These are phyloP conservation scores for Gastroboletus turbinatus DNA, from an alignment of 1,284 basidiomycete genomes.

Conservation along the genomic window DNA sequence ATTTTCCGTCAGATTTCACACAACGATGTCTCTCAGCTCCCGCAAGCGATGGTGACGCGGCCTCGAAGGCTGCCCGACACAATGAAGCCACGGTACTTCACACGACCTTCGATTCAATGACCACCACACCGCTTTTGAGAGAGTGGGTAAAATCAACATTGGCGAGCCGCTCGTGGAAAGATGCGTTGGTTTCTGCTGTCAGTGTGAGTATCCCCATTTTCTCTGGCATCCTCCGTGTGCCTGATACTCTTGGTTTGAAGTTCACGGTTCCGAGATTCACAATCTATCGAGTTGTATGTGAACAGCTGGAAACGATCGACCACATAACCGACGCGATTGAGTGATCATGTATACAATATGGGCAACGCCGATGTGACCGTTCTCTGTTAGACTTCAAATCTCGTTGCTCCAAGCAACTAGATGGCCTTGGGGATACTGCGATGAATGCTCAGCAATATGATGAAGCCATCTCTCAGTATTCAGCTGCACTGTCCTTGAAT, in stretches of 20 bases:
- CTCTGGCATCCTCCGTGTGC: accelerated
- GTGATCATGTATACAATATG: accelerated
- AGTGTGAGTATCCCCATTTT: neutral
- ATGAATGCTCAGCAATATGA: neutral
- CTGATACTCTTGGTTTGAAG: neutral
- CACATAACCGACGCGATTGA: too few relatives aligned
- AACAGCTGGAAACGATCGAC: too few relatives aligned
- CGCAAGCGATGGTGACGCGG: neutral
- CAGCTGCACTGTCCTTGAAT: neutral
- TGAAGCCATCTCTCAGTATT: neutral
- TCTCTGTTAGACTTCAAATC: neutral
- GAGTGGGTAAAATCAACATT: too few relatives aligned
- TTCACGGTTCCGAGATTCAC: neutral
- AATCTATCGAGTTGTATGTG: too few relatives aligned
- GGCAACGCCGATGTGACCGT: neutral
- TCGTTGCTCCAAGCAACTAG: neutral
- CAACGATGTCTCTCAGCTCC: neutral
- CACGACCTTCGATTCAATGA: neutral
- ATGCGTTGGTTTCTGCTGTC: neutral
- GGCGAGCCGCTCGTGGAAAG: neutral
- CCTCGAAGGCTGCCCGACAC: neutral
- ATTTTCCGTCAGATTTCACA: neutral
- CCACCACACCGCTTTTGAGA: neutral
- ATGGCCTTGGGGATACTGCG: neutral
- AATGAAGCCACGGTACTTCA: neutral